phyloP scores from a whole-genome alignment of 2,329 filamentous ascomycete species.

The Hymenoscyphus infarciens region DNA sequence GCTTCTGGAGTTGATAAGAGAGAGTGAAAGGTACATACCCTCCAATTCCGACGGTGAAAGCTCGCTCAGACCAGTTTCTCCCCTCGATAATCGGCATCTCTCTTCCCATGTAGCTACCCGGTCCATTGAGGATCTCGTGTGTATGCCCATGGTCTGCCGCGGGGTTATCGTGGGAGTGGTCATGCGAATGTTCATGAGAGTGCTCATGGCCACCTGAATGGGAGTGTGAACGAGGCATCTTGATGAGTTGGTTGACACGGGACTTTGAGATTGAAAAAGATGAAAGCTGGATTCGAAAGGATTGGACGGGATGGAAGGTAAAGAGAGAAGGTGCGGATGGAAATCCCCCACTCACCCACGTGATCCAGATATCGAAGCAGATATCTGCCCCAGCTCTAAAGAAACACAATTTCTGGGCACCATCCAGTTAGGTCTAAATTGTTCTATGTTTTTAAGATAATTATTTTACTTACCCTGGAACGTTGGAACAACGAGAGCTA shows the following conservation, averaged over 20 bases:
- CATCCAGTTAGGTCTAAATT: too few species aligned
- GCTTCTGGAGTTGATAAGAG: neutral
- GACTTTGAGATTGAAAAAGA: too few species aligned
- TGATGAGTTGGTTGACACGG: neutral
- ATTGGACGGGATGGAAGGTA: too few species aligned
- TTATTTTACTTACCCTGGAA: too few species aligned
- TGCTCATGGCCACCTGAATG: slow-evolving; percentile 19
- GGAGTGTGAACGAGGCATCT: slow-evolving; percentile 1
- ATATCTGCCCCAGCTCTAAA: neutral
- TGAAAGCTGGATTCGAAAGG: too few species aligned
- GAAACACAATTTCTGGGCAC: too few species aligned
- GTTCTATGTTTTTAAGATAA: too few species aligned
- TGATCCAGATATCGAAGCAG: neutral
- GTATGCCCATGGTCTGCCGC: slow-evolving; percentile 83
- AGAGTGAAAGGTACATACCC: slow-evolving; percentile 54
- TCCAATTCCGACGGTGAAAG: slow-evolving; percentile 97
- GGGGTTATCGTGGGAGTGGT: slow-evolving; percentile 49
- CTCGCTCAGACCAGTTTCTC: slow-evolving; percentile 80
- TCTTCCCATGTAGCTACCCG: slow-evolving; percentile 81
- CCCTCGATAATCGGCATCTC: slow-evolving; percentile 94
- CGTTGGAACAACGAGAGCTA: too few species aligned
- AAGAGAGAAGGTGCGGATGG: neutral
- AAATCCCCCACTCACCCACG: neutral
- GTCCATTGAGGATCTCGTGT: slow-evolving; percentile 92
- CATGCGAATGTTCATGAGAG: slow-evolving; percentile 41